These are phyloP conservation scores for Sarocladium kiliense DNA, from an alignment of 2,329 filamentous ascomycete species.

Conservation along the genomic window DNA sequence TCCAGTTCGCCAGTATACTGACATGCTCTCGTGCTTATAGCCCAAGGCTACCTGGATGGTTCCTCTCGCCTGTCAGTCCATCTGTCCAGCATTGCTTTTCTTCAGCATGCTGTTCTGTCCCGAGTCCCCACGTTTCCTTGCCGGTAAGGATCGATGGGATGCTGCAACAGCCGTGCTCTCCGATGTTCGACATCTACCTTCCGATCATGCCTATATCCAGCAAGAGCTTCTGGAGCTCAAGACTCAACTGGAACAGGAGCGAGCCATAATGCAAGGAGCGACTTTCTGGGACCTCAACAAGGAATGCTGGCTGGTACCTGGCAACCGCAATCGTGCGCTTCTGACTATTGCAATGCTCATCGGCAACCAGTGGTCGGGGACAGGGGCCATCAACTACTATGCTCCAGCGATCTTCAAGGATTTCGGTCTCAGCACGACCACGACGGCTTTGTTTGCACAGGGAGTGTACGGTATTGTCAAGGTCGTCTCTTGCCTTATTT, in stretches of 20 bases:
- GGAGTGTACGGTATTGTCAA: slow-evolving; percentile 66
- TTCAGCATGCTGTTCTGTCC: slow-evolving; percentile 51
- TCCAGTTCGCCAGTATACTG: neutral
- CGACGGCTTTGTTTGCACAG: slow-evolving; percentile 59
- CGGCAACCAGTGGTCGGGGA: slow-evolving; percentile 21
- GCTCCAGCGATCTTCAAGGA: slow-evolving; percentile 57
- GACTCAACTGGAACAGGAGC: slow-evolving; percentile 24
- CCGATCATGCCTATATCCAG: slow-evolving; percentile 30
- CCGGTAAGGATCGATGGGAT: slow-evolving; percentile 53
- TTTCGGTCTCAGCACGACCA: slow-evolving; percentile 46
- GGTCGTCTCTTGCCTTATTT: slow-evolving; percentile 53
- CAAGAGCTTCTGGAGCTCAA: slow-evolving; percentile 26
- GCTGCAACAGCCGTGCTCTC: slow-evolving; percentile 28
- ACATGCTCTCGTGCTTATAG: neutral
- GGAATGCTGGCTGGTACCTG: slow-evolving; percentile 14
- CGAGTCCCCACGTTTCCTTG: slow-evolving; percentile 57
- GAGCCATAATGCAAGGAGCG: slow-evolving; percentile 12
- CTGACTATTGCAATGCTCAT: slow-evolving; percentile 20
- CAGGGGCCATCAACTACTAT: slow-evolving; percentile 48
- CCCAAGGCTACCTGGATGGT: slow-evolving; percentile 41
- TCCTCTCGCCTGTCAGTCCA: slow-evolving; percentile 50
- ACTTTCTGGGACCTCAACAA: slow-evolving; percentile 14
- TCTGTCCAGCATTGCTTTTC: slow-evolving; percentile 50
- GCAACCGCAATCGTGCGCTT: slow-evolving; percentile 19
- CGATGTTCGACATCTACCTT: slow-evolving; percentile 27